phyloP scores from a whole-genome alignment of 1,284 basidiomycete species.

The Tetrapyrgos nigripes region DNA sequence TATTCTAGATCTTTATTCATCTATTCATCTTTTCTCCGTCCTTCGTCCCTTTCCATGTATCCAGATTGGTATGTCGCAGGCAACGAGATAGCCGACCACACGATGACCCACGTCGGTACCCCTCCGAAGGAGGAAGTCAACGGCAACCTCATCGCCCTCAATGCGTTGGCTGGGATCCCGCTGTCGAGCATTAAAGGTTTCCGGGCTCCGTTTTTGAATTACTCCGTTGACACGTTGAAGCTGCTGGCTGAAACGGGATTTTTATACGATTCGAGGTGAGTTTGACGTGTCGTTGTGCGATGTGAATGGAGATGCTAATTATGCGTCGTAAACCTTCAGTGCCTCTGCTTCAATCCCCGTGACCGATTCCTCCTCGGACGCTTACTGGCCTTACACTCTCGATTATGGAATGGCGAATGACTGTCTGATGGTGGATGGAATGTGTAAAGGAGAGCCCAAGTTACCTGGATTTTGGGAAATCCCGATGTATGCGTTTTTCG shows the following conservation, averaged over 20 bases:
- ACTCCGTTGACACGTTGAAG: conserved; percentile 67
- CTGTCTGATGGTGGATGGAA: conserved; percentile 61
- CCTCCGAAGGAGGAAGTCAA: conserved; percentile 72
- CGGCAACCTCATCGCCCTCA: conserved; percentile 83
- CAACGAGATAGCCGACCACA: conserved; percentile 89
- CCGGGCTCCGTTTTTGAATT: conserved; percentile 82
- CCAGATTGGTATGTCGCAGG: conserved; percentile 83
- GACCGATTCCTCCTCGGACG: conserved; percentile 72
- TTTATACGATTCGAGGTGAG: conserved; percentile 83
- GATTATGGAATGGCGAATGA: conserved; percentile 84
- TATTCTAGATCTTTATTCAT: too few species aligned
- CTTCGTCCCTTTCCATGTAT: conserved; percentile 8
- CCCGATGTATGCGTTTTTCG: conserved; percentile 83
- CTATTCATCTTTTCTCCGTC: background rate
- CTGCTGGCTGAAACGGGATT: conserved; percentile 64
- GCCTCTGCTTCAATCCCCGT: conserved; percentile 72
- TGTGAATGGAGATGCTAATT: too few species aligned
- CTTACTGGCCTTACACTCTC: conserved; percentile 79
- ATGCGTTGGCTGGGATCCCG: conserved; percentile 82
- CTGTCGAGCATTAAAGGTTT: conserved; percentile 74
- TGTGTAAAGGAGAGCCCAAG: conserved; percentile 76
- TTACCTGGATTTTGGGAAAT: conserved; percentile 85
- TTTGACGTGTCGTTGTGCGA: too few species aligned
- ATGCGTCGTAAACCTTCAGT: too few species aligned
- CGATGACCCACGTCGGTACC: conserved; percentile 85